Evolutionary conservation across 2,329 filamentous ascomycete genomes (phyloP), one percentile per base, ranked within the genome.

Genomic region (Aspergillus ochraceus): DNA sequence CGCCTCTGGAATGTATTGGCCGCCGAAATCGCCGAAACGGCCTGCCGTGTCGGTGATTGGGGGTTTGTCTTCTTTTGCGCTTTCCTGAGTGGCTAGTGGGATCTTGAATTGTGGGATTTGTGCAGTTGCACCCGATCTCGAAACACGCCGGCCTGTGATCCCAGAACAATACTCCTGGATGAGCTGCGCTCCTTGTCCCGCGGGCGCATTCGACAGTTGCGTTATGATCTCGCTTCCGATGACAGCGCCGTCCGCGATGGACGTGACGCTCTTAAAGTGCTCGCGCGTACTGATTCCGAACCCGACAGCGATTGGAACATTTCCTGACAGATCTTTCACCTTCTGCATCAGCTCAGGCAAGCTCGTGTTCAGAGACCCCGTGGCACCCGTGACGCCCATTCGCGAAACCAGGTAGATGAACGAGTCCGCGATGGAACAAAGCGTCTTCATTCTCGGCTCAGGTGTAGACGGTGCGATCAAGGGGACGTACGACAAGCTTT

Each of bases 371-470:
- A 98, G 80, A 17, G 87, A 87, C 24, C 91, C 92, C 0, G 87
- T 88, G 8, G 91, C 92, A 66, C 94, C 94, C 4, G 93, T 98
- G 51, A 97, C 92, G 62, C 94, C 94, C 89, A 96, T 94, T 64
- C 92, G 85, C 24, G 93, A 97, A 54, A 97, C 92, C 60, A 97
- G 91, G 74, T 98, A 98, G 78, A 98, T 95, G 80, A 97, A 98
- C 1, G 93, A 97, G 77, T 97, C 93, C 69, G 94, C 92, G 62
- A 97, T 92, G 71, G 90, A 86, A 84, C 94, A 98, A 17, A 98
- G 88, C 45, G 96, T 84, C 78, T 90, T 92, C 91, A 97, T 96
- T 69, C 93, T 90, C 64, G 85, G 83, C 66, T 96, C 91, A 3
- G 92, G 94, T 0, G 94, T 97, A 4, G 92, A 88, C 1, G 94